These are phyloP conservation scores for Linum usitatissimum DNA, from an alignment of 345 rosid genomes.

Conservation along the genomic window DNA sequence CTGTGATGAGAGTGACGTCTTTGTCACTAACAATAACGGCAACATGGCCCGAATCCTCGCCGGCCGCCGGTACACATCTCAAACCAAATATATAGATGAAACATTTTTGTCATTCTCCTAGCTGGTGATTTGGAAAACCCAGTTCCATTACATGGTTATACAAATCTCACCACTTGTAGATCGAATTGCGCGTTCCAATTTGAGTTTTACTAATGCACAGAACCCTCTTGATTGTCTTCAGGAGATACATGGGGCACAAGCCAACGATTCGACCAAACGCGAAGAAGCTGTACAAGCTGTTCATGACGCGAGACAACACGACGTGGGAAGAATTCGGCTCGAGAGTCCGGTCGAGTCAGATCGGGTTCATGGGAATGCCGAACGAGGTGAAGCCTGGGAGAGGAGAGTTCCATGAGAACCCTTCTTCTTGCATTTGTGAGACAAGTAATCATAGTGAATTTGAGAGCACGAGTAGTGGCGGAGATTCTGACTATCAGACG, in stretches of 20 bases:
- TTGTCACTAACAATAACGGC: conserved; percentile 89
- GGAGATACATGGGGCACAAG: conserved; percentile 91
- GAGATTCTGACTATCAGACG: too few relatives aligned
- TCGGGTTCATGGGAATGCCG: conserved; percentile 86
- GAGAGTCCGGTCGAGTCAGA: conserved; percentile 42
- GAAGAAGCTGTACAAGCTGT: conserved; percentile 55
- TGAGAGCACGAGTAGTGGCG: too few relatives aligned
- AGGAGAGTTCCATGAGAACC: conserved; percentile 89
- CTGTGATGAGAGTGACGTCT: conserved; percentile 86
- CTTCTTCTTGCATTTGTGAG: conserved; percentile 68
- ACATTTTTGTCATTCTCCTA: neutral
- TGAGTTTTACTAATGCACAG: neutral
- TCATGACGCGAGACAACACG: conserved; percentile 52
- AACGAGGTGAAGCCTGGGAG: conserved; percentile 62
- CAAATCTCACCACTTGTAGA: neutral
- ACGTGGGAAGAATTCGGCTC: conserved; percentile 81
- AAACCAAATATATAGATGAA: neutral
- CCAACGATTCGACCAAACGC: conserved; percentile 81
- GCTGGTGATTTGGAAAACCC: neutral
- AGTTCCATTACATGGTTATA: neutral
- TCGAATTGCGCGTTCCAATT: neutral
- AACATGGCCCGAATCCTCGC: conserved; percentile 95
- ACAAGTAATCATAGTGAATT: conserved; percentile 21
- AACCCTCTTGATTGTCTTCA: conserved; percentile 17
- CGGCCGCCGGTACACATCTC: conserved; percentile 55